A percentile compares a stretch with the other conserved stretches of the same genome.
Conservation (phyloP, 1,284 basidiomycete genomes). For the Coriolopsis trogii region DNA sequence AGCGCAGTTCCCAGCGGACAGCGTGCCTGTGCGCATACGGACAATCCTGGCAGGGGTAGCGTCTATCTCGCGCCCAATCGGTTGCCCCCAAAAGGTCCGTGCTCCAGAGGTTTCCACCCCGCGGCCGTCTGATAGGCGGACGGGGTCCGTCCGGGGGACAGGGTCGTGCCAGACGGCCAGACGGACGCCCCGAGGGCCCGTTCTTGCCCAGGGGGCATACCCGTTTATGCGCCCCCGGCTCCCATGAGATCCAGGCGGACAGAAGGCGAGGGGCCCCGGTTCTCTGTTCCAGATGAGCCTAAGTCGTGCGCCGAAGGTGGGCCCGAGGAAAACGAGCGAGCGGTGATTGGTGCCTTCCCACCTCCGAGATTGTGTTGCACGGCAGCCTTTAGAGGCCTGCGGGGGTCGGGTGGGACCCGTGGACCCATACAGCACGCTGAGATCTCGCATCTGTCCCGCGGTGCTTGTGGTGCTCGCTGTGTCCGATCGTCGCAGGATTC, state of each 20-base stretch:
- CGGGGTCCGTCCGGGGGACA: constrained; percentile 3
- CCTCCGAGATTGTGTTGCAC: not conserved
- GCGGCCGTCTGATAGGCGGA: constrained; percentile 11
- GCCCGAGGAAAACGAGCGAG: not conserved
- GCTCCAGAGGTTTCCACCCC: constrained; percentile 13
- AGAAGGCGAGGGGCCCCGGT: constrained; percentile 5
- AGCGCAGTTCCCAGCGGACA: constrained; percentile 22
- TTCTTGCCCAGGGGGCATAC: constrained; percentile 8
- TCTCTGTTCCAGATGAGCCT: constrained; percentile 12
- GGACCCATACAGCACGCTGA: constrained; percentile 10
- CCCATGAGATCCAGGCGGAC: constrained; percentile 16
- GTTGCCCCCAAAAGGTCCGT: constrained; percentile 16
- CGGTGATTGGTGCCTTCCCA: constrained; percentile 16
- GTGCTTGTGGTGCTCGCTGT: not conserved
- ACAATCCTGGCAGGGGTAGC: constrained; percentile 22
- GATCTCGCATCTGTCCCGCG: not conserved
- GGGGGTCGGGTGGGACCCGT: constrained; percentile 3
- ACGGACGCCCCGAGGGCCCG: constrained; percentile 8
- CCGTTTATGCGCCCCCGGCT: constrained; percentile 14
- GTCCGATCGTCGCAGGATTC: constrained; percentile 4
- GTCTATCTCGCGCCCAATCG: constrained; percentile 26
- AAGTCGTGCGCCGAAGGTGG: constrained; percentile 10
- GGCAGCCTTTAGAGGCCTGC: not conserved
- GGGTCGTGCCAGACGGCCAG: constrained; percentile 8
- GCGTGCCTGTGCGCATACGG: constrained; percentile 19